Evolutionary conservation across 2,329 filamentous ascomycete species (phyloP).

Genomic region (Alternaria viburni): DNA sequence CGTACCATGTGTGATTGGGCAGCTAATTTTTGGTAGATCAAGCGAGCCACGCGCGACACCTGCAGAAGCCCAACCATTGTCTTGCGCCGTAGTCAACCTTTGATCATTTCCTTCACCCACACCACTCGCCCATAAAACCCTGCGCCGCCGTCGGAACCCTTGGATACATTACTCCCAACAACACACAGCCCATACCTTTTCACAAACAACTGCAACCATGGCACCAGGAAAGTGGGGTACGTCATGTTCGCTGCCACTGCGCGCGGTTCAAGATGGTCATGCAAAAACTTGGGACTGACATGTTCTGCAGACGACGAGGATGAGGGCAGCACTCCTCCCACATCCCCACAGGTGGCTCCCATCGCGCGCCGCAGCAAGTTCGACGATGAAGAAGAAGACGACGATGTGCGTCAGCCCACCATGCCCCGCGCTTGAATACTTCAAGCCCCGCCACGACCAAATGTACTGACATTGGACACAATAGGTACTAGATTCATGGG

Average conservation of each 20-base stretch:
- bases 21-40: slow-evolving; percentile 31
- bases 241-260: slow-evolving; percentile 42
- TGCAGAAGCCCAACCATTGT: slow-evolving; percentile 36
- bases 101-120: slow-evolving; percentile 20
- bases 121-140: slow-evolving; percentile 12
- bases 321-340: slow-evolving; percentile 61
- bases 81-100: slow-evolving; percentile 29
- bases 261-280: slow-evolving; percentile 13
- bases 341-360: slow-evolving; percentile 55
- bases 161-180: background rate
- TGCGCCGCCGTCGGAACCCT: slow-evolving; percentile 1
- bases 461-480: slow-evolving; percentile 25
- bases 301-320: slow-evolving; percentile 58
- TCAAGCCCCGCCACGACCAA: slow-evolving; percentile 20
- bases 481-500: slow-evolving; percentile 94
- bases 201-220: slow-evolving; percentile 38
- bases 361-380: slow-evolving; percentile 71
- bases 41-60: slow-evolving; percentile 25
- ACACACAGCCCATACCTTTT: background rate
- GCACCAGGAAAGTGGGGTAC: slow-evolving; percentile 51
- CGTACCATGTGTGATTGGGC: slow-evolving; percentile 34
- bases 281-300: slow-evolving; percentile 24
- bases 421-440: slow-evolving; percentile 21
- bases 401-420: slow-evolving; percentile 67
- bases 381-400: slow-evolving; percentile 87